Evolutionary conservation across 768 basidiomycete species (phyloP), one percentile per base, ranked within the genome.

Genomic region (Hygrocybe coccinea): DNA sequence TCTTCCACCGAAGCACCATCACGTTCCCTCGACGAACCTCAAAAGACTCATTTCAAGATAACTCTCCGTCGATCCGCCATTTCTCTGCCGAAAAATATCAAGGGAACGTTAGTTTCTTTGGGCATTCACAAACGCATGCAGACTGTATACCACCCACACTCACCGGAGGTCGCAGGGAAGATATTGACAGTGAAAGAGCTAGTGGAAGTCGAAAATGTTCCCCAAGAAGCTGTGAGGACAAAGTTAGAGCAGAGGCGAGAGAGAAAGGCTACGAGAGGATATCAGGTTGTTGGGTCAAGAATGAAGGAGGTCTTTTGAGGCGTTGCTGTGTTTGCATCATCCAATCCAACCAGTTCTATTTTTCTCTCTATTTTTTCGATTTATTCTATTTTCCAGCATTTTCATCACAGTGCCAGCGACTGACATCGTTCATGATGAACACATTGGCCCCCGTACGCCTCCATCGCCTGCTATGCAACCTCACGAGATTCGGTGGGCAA

Each of bases 121-220:
- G 94, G 94, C 1, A 76, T 97, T 50, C 85, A 89, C 68, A 75
- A 87, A 55, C 82, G 92, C 37, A 81, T 87, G 74, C 87, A 92
- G 68, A 92, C 87, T 0, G 91, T 95, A 33, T 91, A 89, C 65
- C 87, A 89, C 62, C 76, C 78, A 3, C 87, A 89, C 63, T 78
- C 79, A 0, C 83, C 85, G 0, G 85, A 86, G 55, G 77, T 81
- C 2, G 93, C 91, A 0, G 94, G 95, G 12, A 89, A 90, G 69
- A 93, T 97, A 49, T 75, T 97, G 47, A 72, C 72, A 21, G 83
- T 97, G 55, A 97, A 97, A 77, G 94, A 97, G 72, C 74, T 97
- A 43, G 82, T 97, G 9, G 80, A 88, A 65, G 93, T 97, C 41
- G 79, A 85, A 68, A 95, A 95, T 65, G 92, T 97, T 14, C 81